Percentiles rank a stretch among this genome's conserved stretches.
These are phyloP conservation scores for Liriodendron chinense DNA, from an alignment of 164 flowering plant species.

Conservation along the genomic window DNA sequence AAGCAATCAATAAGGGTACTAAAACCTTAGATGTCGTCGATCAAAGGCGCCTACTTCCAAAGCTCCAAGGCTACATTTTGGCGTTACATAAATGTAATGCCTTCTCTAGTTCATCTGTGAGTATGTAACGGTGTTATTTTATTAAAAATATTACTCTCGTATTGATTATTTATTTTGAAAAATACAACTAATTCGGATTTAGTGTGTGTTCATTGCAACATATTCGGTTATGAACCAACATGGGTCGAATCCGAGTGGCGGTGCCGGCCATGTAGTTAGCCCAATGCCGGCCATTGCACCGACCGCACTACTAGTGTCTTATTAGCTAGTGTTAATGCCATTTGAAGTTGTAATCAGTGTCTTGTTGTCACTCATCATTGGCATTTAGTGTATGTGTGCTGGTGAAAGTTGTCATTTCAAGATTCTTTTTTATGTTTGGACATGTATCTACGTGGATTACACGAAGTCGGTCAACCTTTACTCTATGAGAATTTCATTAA, in stretches of 20 bases:
- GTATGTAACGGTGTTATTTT: neutral
- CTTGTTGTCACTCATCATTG: neutral
- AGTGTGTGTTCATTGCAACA: constrained; percentile 6
- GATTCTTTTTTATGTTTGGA: too few relatives aligned
- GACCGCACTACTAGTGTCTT: constrained; percentile 25
- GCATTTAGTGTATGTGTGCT: too few relatives aligned
- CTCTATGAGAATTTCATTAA: too few relatives aligned
- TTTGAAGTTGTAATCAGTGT: neutral
- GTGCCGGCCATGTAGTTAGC: constrained; percentile 17
- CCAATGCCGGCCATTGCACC: constrained; percentile 28
- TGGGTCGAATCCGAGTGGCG: constrained; percentile 2
- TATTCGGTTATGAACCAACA: constrained; percentile 19
- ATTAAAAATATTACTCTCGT: neutral
- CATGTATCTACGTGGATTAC: too few relatives aligned
- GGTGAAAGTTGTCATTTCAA: neutral
- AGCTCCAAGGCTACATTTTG: neutral
- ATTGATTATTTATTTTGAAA: neutral
- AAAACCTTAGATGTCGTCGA: too few relatives aligned
- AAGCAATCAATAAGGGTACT: too few relatives aligned
- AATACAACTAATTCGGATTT: constrained; percentile 1
- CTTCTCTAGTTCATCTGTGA: neutral
- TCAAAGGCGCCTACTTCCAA: neutral
- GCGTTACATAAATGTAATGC: neutral
- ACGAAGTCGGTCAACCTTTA: too few relatives aligned
- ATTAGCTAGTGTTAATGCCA: constrained; percentile 16